phyloP scores from a whole-genome alignment of 2,329 filamentous ascomycete species.

The Fusarium sp. region DNA sequence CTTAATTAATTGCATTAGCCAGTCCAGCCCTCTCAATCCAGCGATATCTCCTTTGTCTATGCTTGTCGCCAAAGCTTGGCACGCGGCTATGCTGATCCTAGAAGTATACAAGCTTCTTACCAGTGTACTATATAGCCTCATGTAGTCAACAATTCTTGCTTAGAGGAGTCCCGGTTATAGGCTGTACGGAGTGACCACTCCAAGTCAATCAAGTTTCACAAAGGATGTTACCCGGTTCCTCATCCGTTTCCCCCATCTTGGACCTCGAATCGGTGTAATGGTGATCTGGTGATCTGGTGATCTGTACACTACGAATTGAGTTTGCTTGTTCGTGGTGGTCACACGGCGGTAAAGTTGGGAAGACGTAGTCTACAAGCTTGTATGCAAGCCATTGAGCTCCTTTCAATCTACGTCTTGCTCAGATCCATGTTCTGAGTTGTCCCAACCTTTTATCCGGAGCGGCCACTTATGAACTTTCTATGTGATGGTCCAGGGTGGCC shows the following conservation, averaged over 20 bases:
- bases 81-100: neutral
- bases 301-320: neutral
- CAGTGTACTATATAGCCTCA: neutral
- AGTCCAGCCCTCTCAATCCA: neutral
- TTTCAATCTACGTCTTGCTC: too few species aligned
- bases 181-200: too few species aligned
- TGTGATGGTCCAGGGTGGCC: neutral
- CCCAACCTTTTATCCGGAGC: neutral
- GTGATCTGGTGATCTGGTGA: neutral
- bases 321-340: neutral
- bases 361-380: neutral
- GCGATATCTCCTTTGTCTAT: neutral
- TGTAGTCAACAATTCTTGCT: neutral
- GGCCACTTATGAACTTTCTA: neutral
- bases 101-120: neutral
- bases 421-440: neutral
- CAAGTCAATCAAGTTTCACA: neutral
- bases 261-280: neutral
- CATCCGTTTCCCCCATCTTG: neutral
- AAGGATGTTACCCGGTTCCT: neutral
- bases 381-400: neutral
- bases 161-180: neutral
- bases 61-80: neutral
- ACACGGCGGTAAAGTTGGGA: neutral
- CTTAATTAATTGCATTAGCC: neutral